phyloP scores from a whole-genome alignment of 2,329 filamentous ascomycete genomes.

The Setomelanomma holmii region DNA sequence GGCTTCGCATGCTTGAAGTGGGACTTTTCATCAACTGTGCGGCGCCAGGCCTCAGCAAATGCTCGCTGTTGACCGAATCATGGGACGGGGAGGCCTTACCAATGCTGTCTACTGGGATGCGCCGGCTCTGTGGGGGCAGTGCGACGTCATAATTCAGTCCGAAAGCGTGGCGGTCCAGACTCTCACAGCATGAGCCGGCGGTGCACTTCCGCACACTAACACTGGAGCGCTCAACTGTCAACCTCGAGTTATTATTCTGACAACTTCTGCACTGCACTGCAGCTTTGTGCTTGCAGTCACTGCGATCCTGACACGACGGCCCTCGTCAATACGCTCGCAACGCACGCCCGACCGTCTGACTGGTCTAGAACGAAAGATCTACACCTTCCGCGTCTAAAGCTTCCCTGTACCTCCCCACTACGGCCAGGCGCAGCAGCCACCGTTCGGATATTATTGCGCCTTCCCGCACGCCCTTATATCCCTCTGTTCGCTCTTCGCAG shows the following conservation, averaged over 20 bases:
- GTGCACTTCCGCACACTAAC: slow-evolving; percentile 4
- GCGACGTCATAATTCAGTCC: slow-evolving; percentile 21
- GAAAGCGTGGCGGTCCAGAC: slow-evolving; percentile 13
- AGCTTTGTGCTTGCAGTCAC: background rate
- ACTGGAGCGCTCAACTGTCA: background rate
- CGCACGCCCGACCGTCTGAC: slow-evolving; percentile 7
- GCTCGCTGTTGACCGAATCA: slow-evolving; percentile 17
- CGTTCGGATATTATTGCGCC: slow-evolving; percentile 8
- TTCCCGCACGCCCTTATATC: slow-evolving; percentile 2
- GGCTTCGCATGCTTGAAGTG: background rate
- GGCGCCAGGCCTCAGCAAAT: background rate
- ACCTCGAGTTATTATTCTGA: background rate
- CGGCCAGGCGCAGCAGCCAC: slow-evolving; percentile 13
- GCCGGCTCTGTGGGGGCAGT: slow-evolving; percentile 10
- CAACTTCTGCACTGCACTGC: background rate
- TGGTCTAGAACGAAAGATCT: slow-evolving; percentile 30
- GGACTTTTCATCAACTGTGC: background rate
- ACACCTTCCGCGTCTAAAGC: slow-evolving; percentile 16
- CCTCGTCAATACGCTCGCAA: background rate
- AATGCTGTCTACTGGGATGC: slow-evolving; percentile 10
- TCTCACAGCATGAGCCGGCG: slow-evolving; percentile 3
- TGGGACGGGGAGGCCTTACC: slow-evolving; percentile 18
- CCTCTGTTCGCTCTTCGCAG: background rate
- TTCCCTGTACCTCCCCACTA: slow-evolving; percentile 17
- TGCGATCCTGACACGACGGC: background rate